phyloP scores from a whole-genome alignment of 352 stramenopile genomes.

The Phytophthora kernoviae region DNA sequence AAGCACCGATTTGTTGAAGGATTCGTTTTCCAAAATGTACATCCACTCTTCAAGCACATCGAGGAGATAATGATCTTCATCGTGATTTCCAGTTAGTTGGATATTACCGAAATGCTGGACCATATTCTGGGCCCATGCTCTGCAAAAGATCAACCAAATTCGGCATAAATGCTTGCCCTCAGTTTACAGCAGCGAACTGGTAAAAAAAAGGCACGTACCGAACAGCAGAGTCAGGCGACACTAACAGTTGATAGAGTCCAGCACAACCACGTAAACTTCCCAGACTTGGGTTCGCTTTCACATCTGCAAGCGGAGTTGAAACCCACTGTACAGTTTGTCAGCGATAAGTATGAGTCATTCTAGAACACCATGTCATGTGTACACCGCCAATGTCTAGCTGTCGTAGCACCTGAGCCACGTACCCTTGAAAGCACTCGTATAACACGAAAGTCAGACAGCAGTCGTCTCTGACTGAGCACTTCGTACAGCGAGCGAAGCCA shows the following conservation, averaged over 20 bases:
- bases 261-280: constrained; percentile 61
- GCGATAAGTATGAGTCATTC: constrained; percentile 3
- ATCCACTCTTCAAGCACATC: constrained; percentile 88
- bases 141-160: constrained; percentile 21
- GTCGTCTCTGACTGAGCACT: constrained; percentile 70
- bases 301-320: constrained; percentile 32
- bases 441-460: constrained; percentile 85
- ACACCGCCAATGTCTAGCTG: not conserved
- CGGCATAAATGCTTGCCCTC: constrained; percentile 1
- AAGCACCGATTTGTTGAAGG: constrained; percentile 75
- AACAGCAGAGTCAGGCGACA: constrained; percentile 80
- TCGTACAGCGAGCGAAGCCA: constrained; percentile 72
- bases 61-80: constrained; percentile 53
- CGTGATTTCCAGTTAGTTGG: constrained; percentile 56
- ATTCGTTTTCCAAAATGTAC: constrained; percentile 82
- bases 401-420: not conserved
- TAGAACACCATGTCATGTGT: no score
- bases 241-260: constrained; percentile 74
- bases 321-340: constrained; percentile 44
- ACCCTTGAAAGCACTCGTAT: constrained; percentile 77
- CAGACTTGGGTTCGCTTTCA: constrained; percentile 46
- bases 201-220: constrained; percentile 40
- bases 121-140: constrained; percentile 65
- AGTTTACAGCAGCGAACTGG: not conserved
- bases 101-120: constrained; percentile 64